A percentile compares a stretch with the other conserved stretches of the same genome.
These are phyloP conservation scores for Gynandropsis gynandra DNA, from an alignment of 345 rosid genomes.

Conservation along the genomic window DNA sequence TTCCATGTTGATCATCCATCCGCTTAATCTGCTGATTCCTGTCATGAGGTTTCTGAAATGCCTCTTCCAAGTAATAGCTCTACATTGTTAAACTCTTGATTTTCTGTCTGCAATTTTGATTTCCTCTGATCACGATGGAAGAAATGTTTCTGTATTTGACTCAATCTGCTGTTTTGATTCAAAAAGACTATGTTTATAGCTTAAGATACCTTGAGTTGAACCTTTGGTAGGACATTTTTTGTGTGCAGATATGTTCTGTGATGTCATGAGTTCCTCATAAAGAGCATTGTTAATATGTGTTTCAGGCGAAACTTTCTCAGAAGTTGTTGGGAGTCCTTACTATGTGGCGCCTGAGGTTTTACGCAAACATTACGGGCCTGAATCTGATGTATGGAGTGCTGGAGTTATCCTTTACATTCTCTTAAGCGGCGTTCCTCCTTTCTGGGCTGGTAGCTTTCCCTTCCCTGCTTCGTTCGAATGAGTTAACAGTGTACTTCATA, in stretches of 20 bases:
- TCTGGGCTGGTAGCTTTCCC: conserved; percentile 57
- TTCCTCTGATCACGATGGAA: too few species aligned
- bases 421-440: conserved; percentile 70
- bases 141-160: too few species aligned
- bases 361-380: conserved; percentile 58
- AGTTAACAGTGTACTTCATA: conserved; percentile 9
- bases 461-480: too few species aligned
- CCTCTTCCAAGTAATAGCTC: too few species aligned
- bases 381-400: conserved; percentile 80
- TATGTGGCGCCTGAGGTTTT: conserved; percentile 82
- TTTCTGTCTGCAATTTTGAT: too few species aligned
- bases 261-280: background rate
- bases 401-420: conserved; percentile 71
- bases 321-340: conserved; percentile 82
- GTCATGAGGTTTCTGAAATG: background rate
- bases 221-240: background rate
- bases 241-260: background rate
- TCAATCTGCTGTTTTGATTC: too few species aligned
- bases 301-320: conserved; percentile 46
- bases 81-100: too few species aligned
- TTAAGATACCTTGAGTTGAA: background rate
- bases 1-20: background rate
- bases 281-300: conserved; percentile 5
- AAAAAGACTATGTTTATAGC: too few species aligned
- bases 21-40: background rate